Conservation (phyloP, 1,284 basidiomycete genomes). For the Violaceomyces palustris region DNA sequence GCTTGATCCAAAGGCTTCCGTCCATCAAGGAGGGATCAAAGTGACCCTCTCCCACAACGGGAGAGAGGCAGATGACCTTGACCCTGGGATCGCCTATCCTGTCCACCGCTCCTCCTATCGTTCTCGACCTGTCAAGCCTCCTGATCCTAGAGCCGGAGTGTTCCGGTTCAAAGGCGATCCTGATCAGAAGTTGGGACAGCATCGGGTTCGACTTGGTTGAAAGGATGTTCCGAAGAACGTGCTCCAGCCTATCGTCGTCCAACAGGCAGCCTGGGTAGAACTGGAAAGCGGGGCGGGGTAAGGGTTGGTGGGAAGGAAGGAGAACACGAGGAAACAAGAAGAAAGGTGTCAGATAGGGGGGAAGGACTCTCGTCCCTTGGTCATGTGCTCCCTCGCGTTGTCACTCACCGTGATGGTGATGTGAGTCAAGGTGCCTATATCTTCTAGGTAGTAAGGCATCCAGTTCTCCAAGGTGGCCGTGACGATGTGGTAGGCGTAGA, state of each 20-base stretch:
- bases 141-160: constrained; percentile 15
- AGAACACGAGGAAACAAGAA: neutral
- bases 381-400: no score
- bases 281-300: no score
- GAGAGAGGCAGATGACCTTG: constrained; percentile 12
- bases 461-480: constrained; percentile 23
- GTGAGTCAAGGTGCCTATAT: constrained; percentile 15
- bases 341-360: no score
- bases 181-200: constrained; percentile 11
- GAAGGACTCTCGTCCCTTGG: no score
- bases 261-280: constrained; percentile 26
- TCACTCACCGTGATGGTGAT: constrained; percentile 17
- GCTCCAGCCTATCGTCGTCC: constrained; percentile 33
- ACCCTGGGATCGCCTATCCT: constrained; percentile 22
- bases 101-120: constrained; percentile 23
- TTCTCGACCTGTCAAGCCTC: constrained; percentile 26
- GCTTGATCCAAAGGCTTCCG: neutral
- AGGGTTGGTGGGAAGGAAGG: neutral
- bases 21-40: no score
- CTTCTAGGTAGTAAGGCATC: constrained; percentile 17
- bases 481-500: constrained; percentile 28
- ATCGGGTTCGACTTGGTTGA: constrained; percentile 9
- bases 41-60: constrained; percentile 12
- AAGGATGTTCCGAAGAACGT: constrained; percentile 25
- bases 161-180: constrained; percentile 18